These are phyloP conservation scores for Eucalyptus paniculata DNA, from an alignment of 345 rosid genomes.

Conservation along the genomic window DNA sequence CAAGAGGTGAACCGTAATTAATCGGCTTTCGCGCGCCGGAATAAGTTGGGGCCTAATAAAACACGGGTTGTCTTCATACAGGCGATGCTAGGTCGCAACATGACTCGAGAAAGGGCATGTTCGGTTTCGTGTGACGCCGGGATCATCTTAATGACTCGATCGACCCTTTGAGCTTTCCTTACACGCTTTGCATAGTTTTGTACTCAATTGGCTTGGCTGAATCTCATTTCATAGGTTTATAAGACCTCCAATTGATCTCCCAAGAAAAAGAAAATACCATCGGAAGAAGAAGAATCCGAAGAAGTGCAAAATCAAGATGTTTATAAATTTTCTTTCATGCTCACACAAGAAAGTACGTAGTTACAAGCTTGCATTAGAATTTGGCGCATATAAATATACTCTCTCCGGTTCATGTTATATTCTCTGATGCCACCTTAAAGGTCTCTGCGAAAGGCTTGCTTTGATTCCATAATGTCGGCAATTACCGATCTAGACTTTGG, in stretches of 20 bases:
- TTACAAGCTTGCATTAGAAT: neutral
- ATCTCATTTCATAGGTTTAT: neutral
- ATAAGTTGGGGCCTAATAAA: neutral
- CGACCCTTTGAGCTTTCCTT: neutral
- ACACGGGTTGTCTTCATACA: neutral
- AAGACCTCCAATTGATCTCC: neutral
- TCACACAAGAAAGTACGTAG: neutral
- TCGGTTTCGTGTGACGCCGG: neutral
- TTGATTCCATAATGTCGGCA: neutral
- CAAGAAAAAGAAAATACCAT: neutral
- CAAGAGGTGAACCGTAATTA: neutral
- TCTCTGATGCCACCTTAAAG: neutral
- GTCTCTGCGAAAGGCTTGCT: neutral
- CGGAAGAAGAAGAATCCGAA: neutral
- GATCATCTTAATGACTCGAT: neutral
- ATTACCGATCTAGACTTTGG: neutral
- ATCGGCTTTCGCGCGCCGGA: neutral
- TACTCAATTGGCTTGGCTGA: neutral
- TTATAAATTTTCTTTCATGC: too few relatives aligned
- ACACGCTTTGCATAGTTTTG: neutral
- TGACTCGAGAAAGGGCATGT: neutral
- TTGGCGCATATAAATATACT: neutral
- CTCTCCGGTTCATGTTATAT: neutral
- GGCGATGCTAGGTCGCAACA: neutral
- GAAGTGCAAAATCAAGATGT: too few relatives aligned